Evolutionary conservation across 495 filamentous ascomycete species (phyloP).

Genomic region (Daldinia concentrica): DNA sequence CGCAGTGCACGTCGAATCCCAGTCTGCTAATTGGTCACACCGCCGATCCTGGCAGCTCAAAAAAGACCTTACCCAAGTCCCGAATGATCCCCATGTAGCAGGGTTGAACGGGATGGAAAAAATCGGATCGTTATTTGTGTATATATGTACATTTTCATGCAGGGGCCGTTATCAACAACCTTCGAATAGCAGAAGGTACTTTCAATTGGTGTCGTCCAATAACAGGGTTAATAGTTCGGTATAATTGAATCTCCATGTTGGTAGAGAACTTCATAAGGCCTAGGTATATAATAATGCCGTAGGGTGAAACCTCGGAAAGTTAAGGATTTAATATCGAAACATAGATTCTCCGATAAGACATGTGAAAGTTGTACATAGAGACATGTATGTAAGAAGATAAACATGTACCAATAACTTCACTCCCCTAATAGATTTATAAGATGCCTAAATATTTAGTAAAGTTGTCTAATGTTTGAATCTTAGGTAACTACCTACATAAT

Average conservation of each 20-base stretch:
- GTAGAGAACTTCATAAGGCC: background rate
- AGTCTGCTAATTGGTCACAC: slow-evolving; percentile 19
- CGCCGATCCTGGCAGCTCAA: slow-evolving; percentile 36
- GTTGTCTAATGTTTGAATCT: background rate
- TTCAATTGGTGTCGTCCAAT: slow-evolving; percentile 4
- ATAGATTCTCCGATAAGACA: slow-evolving; percentile 5
- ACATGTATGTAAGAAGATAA: background rate
- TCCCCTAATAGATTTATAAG: too few relatives aligned
- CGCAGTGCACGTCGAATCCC: slow-evolving; percentile 36
- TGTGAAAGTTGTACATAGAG: background rate
- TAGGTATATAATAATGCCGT: slow-evolving; percentile 26
- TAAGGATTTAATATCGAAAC: slow-evolving; percentile 4
- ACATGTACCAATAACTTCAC: too few relatives aligned
- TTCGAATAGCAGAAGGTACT: slow-evolving; percentile 9
- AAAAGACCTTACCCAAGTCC: slow-evolving; percentile 43
- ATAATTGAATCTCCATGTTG: slow-evolving; percentile 13
- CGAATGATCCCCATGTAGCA: slow-evolving; percentile 41
- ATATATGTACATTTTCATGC: slow-evolving; percentile 15
- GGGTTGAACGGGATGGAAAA: slow-evolving; percentile 34
- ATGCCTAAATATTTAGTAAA: background rate
- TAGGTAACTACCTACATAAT: too few relatives aligned
- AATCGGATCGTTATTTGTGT: slow-evolving; percentile 32
- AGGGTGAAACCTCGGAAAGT: slow-evolving; percentile 30
- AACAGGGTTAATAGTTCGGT: slow-evolving; percentile 9
- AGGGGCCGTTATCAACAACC: slow-evolving; percentile 17